Conservation (phyloP, 345 rosid species). For the Populus ilicifolia region DNA sequence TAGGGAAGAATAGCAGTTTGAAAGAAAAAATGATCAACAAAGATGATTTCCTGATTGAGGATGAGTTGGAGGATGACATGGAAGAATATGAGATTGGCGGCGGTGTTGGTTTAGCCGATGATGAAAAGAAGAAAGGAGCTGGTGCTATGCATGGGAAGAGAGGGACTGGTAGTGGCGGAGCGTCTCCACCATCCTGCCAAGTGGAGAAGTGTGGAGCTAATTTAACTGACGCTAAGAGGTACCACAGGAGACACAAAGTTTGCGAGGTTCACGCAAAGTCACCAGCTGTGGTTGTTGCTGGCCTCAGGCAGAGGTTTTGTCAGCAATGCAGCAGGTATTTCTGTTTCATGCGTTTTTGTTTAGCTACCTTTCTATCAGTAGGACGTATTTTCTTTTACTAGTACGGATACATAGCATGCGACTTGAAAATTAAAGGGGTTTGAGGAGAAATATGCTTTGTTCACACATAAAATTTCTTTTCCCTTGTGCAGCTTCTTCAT, state of each 20-base stretch:
- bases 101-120: slow-evolving; percentile 24
- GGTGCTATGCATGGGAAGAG: slow-evolving; percentile 23
- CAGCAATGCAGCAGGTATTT: slow-evolving; percentile 95
- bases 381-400: not conserved
- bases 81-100: slow-evolving; percentile 40
- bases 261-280: slow-evolving; percentile 86
- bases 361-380: not conserved
- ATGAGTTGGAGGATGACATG: slow-evolving; percentile 52
- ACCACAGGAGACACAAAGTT: slow-evolving; percentile 82
- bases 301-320: slow-evolving; percentile 71
- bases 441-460: not conserved
- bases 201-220: slow-evolving; percentile 68
- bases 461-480: not conserved
- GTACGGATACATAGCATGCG: not conserved
- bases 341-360: not conserved
- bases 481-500: not conserved
- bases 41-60: slow-evolving; percentile 38
- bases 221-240: slow-evolving; percentile 60
- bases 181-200: slow-evolving; percentile 50
- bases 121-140: slow-evolving; percentile 37
- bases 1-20: slow-evolving; percentile 27
- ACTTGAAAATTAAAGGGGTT: not conserved
- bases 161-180: slow-evolving; percentile 25
- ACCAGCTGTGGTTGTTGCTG: slow-evolving; percentile 48
- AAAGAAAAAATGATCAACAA: slow-evolving; percentile 26